These are phyloP conservation scores for Bretschneidera sinensis DNA, from an alignment of 345 rosid species.

Conservation along the genomic window DNA sequence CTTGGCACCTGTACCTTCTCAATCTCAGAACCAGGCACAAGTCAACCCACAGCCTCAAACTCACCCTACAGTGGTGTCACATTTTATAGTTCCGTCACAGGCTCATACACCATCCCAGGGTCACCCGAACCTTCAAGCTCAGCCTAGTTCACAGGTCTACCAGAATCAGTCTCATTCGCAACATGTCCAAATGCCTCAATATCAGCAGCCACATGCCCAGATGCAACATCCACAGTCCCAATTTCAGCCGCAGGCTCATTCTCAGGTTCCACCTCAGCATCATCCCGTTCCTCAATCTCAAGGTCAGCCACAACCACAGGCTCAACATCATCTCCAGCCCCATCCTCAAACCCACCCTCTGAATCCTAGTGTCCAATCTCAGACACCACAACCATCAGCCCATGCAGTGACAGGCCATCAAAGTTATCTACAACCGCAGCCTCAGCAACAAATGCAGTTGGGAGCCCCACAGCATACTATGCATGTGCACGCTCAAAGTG, in stretches of 20 bases:
- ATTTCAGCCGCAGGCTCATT: conserved; percentile 28
- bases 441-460: conserved; percentile 32
- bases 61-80: conserved; percentile 17
- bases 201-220: conserved; percentile 22
- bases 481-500: conserved; percentile 31
- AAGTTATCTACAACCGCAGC: conserved; percentile 45
- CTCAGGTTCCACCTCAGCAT: conserved; percentile 4
- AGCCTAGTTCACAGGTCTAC: conserved; percentile 11
- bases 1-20: conserved; percentile 33
- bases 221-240: conserved; percentile 8
- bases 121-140: conserved; percentile 30
- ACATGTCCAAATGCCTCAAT: conserved; percentile 24
- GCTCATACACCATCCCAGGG: conserved; percentile 25
- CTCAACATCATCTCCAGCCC: conserved; percentile 21
- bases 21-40: conserved; percentile 33
- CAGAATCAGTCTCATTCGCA: conserved; percentile 28
- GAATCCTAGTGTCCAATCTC: conserved; percentile 32
- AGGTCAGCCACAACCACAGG: conserved; percentile 18
- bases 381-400: conserved; percentile 30
- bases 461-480: conserved; percentile 36
- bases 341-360: conserved; percentile 26
- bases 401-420: conserved; percentile 51
- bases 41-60: conserved; percentile 30
- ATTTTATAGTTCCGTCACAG: conserved; percentile 20
- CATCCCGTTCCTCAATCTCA: conserved; percentile 31